phyloP scores from a whole-genome alignment of 1,284 basidiomycete genomes.

The Cryptococcus sp. region DNA sequence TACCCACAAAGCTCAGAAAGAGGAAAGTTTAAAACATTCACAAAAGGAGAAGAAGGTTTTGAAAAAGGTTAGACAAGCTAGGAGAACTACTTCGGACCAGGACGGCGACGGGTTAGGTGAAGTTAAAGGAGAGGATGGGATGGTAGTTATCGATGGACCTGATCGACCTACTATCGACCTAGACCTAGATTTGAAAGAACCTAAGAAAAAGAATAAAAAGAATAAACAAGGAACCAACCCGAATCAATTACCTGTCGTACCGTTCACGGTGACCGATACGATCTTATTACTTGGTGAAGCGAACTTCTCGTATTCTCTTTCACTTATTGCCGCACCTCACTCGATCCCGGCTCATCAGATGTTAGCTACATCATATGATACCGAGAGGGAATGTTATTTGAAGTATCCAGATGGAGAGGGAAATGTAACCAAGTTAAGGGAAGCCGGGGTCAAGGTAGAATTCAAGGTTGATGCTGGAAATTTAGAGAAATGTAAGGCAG shows the following conservation, averaged over 20 bases:
- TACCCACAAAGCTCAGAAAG: not conserved
- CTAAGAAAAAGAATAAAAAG: not conserved
- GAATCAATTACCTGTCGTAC: conserved; percentile 49
- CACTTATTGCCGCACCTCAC: conserved; percentile 60
- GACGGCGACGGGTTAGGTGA: not conserved
- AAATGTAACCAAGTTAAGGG: conserved; percentile 59
- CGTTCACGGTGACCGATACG: conserved; percentile 68
- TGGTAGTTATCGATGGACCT: not conserved
- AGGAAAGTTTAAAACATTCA: not conserved
- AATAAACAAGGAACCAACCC: not conserved
- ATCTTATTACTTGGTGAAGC: conserved; percentile 90
- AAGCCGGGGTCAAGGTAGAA: conserved; percentile 64
- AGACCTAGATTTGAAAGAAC: not conserved
- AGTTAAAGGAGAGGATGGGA: not conserved
- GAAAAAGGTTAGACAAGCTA: not conserved
- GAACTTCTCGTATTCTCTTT: conserved; percentile 87
- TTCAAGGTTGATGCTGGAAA: conserved; percentile 83
- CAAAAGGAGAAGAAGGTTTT: not conserved
- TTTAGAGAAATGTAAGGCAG: conserved; percentile 56
- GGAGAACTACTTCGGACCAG: not conserved
- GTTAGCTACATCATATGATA: conserved; percentile 83
- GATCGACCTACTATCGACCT: no score
- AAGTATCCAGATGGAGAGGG: conserved; percentile 79
- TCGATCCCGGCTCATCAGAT: conserved; percentile 63
- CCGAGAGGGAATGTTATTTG: conserved; percentile 65